These are phyloP conservation scores for Litsea cubeba DNA, from an alignment of 164 flowering plant species.

Conservation along the genomic window DNA sequence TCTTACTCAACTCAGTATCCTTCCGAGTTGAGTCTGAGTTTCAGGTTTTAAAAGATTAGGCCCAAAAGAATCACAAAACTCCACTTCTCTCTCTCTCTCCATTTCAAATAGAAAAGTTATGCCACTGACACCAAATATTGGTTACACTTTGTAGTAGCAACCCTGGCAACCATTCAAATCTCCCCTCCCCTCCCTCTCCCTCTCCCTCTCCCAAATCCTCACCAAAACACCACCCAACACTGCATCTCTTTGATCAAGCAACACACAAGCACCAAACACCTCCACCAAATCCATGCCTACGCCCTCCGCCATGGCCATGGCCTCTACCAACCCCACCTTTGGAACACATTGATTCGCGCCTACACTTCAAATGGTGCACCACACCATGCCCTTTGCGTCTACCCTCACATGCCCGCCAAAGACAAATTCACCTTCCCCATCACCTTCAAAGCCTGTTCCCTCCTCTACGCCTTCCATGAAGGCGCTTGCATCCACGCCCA, in stretches of 20 bases:
- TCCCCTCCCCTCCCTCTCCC: not conserved
- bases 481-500: constrained; percentile 5
- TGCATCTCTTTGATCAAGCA: not conserved
- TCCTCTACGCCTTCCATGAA: constrained; percentile 1
- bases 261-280: constrained; percentile 1
- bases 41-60: no score
- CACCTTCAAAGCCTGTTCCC: constrained; percentile 8
- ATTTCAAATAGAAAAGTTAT: not conserved
- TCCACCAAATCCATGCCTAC: constrained; percentile 5
- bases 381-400: not conserved
- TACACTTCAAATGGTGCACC: not conserved
- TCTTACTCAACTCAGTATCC: no score
- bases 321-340: not conserved
- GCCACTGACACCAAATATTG: not conserved
- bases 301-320: not conserved
- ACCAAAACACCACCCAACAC: not conserved
- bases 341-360: constrained; percentile 7
- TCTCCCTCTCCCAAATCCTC: not conserved
- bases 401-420: not conserved
- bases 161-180: not conserved
- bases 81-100: not conserved
- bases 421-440: constrained; percentile 7
- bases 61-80: no score
- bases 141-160: not conserved
- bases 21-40: no score